Conservation (phyloP, 495 filamentous ascomycete genomes). For the Bacidia gigantensis region DNA sequence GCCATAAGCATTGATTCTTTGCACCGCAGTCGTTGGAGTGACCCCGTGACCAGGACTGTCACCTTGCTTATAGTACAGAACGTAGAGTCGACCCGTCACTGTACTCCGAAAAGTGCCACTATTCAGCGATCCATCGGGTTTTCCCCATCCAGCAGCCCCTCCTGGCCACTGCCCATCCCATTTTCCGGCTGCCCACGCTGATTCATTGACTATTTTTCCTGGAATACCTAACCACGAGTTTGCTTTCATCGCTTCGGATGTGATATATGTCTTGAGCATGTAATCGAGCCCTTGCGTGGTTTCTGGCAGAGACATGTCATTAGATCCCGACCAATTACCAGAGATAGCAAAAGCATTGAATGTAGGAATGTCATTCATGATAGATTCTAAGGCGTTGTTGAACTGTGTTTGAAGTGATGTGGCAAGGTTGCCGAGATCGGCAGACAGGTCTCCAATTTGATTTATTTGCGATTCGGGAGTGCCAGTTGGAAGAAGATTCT, state of each 20-base stretch:
- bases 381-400: background rate
- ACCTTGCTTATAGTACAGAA: background rate
- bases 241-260: background rate
- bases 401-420: background rate
- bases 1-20: background rate
- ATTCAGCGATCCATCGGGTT: background rate
- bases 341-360: constrained; percentile 2
- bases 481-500: background rate
- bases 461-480: background rate
- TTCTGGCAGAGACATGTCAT: background rate
- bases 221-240: background rate
- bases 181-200: background rate
- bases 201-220: background rate
- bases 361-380: constrained; percentile 5
- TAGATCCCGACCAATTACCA: background rate
- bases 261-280: background rate
- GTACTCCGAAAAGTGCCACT: background rate
- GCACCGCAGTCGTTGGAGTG: background rate
- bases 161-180: background rate
- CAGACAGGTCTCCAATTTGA: background rate
- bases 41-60: background rate
- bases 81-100: background rate
- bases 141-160: background rate
- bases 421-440: background rate
- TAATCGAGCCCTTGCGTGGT: background rate